phyloP scores from a whole-genome alignment of 2,329 filamentous ascomycete genomes.

The Pseudogymnoascus sp. region DNA sequence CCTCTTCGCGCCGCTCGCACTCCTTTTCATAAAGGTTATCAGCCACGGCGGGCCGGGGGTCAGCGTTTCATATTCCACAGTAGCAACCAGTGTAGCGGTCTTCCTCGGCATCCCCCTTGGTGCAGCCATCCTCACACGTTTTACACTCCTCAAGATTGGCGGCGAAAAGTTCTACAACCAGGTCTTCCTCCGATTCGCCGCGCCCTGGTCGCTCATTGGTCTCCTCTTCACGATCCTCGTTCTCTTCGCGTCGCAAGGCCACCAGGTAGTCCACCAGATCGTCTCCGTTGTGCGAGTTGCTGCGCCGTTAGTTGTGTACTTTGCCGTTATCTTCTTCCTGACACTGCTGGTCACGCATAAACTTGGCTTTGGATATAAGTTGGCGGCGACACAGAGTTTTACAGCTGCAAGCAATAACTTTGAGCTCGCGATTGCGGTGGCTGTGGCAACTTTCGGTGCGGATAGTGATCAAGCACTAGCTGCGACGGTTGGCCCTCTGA shows the following conservation, averaged over 20 bases:
- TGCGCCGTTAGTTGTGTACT: conserved; percentile 76
- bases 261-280: conserved; percentile 71
- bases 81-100: conserved; percentile 72
- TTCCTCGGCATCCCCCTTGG: conserved; percentile 80
- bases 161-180: conserved; percentile 56
- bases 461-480: conserved; percentile 71
- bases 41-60: conserved; percentile 47
- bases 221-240: conserved; percentile 82
- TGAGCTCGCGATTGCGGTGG: conserved; percentile 82
- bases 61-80: conserved; percentile 51
- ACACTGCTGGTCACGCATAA: conserved; percentile 56
- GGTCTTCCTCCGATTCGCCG: conserved; percentile 55
- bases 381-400: conserved; percentile 72
- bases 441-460: conserved; percentile 67
- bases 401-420: conserved; percentile 92
- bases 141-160: conserved; percentile 47
- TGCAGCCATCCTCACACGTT: conserved; percentile 68
- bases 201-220: conserved; percentile 34
- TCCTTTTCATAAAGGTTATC: conserved; percentile 62
- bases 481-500: conserved; percentile 69
- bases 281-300: conserved; percentile 74
- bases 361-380: conserved; percentile 66
- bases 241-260: conserved; percentile 75
- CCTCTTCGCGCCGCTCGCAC: conserved; percentile 59
- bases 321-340: conserved; percentile 62